Evolutionary conservation across 1,139 yeast genomes (phyloP), one percentile per base, ranked within the genome.

Genomic region (Diutina rugosa): DNA sequence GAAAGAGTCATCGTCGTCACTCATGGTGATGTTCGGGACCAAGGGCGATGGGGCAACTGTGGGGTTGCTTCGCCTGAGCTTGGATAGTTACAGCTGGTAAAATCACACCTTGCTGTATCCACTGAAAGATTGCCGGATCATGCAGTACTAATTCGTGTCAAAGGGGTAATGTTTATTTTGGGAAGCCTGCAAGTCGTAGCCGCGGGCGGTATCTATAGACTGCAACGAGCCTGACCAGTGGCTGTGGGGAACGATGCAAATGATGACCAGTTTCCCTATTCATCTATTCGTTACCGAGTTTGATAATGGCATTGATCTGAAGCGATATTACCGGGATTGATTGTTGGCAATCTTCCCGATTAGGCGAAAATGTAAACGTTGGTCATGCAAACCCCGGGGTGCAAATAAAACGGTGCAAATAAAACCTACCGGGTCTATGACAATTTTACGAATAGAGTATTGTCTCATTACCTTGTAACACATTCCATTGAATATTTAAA

Each of bases 1-100:
- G 61, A 76, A 69, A 51, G 80, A 75, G 59, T 74, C 78, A 61
- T 76, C 79, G 58, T 74, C 73, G 61, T 74, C 78, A 58, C 35
- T 26, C 51, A 47, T 47, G 51, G 30, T 26, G 49, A 28, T 46
- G 41, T n/a, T 35, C 41, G 41, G 41, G 41, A 35, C 41, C 10
- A 35, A n/a, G 14, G 41, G 41, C 41, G 41, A 35, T 12, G 41
- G 41, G 14, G 41, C 41, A 35, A 35, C 41, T 5, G 41, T 35
- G 41, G 9, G 41, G 41, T 35, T 35, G 41, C 41, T 35, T 35
- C 41, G 41, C 41, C 41, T 12, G 16, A 35, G 41, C 41, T n/a
- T 35, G 14, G 41, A 10, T 35, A 35, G 41, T 35, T 35, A 35
- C 41, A 35, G 41, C 41, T 35, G 41, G 41, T 35, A 12, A 35